Conservation (phyloP, 805 yeast genomes). For the Cyberlindnera amylophila region DNA sequence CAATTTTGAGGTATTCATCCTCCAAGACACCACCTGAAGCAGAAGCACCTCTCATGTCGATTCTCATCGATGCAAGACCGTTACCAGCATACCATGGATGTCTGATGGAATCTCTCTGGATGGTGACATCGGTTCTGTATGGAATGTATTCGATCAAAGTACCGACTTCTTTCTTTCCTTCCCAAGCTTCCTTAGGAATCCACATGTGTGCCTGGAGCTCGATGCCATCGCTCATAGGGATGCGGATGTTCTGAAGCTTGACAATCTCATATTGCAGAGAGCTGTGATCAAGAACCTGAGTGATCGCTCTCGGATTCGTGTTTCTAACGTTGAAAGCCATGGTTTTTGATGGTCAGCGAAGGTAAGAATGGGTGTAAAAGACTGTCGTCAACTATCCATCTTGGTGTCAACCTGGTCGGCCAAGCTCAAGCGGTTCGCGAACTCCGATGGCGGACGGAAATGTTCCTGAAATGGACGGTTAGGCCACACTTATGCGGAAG, state of each 20-base stretch:
- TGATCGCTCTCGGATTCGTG: conserved; percentile 27
- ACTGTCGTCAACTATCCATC: no score
- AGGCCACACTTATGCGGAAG: no score
- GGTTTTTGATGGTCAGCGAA: no score
- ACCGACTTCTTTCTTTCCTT: conserved; percentile 31
- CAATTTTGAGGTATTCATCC: conserved; percentile 41
- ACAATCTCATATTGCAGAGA: conserved; percentile 29
- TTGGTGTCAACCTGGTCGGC: no score
- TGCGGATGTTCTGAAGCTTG: conserved; percentile 34
- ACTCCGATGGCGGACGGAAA: neutral
- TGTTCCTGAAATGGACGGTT: no score
- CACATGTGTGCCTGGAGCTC: conserved; percentile 40
- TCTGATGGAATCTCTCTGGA: conserved; percentile 41
- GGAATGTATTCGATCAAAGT: conserved; percentile 43
- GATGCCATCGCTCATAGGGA: conserved; percentile 38
- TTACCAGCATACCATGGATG: conserved; percentile 46
- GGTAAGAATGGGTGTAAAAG: no score
- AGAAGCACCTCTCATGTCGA: conserved; percentile 45
- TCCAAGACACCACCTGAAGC: conserved; percentile 38
- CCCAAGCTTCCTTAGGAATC: conserved; percentile 37
- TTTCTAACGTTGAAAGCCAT: conserved; percentile 44
- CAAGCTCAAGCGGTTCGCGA: neutral
- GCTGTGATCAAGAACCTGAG: conserved; percentile 23
- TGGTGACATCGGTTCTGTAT: conserved; percentile 42
- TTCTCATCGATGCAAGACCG: conserved; percentile 42